Evolutionary conservation across 1,284 basidiomycete genomes (phyloP).

Genomic region (Puccinia sorghi): DNA sequence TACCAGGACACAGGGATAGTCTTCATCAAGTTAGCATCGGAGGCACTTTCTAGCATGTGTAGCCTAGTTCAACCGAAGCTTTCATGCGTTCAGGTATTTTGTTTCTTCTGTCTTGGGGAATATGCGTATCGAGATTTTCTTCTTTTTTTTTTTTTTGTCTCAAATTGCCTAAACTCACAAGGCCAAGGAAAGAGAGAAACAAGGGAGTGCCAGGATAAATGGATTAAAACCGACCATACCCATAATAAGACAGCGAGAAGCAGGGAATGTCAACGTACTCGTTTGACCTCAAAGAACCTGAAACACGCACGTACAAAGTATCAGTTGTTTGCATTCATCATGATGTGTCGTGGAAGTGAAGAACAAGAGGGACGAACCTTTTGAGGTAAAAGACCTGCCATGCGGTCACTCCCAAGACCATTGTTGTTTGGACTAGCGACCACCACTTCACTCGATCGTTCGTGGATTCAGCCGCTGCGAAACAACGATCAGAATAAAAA

Average conservation of each 20-base stretch:
- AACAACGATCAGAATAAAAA: background rate
- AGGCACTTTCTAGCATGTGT: no score
- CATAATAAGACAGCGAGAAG: background rate
- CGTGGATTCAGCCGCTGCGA: conserved; percentile 60
- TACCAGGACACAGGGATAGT: no score
- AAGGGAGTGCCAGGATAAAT: no score
- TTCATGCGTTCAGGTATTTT: no score
- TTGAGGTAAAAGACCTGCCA: conserved; percentile 99
- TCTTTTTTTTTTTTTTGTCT: no score
- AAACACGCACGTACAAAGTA: conserved; percentile 53
- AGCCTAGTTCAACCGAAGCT: no score
- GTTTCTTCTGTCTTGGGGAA: no score
- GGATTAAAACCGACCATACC: no score
- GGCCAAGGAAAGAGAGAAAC: no score
- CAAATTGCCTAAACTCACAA: no score
- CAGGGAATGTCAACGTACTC: conserved; percentile 64
- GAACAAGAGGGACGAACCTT: conserved; percentile 62
- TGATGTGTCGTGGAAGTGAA: conserved; percentile 15
- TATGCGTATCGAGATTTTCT: no score
- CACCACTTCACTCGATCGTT: conserved; percentile 99
- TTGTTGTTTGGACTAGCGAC: conserved; percentile 85
- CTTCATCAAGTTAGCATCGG: no score
- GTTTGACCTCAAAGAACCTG: conserved; percentile 93
- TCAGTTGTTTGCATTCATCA: background rate
- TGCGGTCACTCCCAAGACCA: conserved; percentile 84